Percentiles rank a stretch among this genome's conserved stretches.
Evolutionary conservation across 306 rosid species (phyloP).

Genomic region (Abrus precatorius): DNA sequence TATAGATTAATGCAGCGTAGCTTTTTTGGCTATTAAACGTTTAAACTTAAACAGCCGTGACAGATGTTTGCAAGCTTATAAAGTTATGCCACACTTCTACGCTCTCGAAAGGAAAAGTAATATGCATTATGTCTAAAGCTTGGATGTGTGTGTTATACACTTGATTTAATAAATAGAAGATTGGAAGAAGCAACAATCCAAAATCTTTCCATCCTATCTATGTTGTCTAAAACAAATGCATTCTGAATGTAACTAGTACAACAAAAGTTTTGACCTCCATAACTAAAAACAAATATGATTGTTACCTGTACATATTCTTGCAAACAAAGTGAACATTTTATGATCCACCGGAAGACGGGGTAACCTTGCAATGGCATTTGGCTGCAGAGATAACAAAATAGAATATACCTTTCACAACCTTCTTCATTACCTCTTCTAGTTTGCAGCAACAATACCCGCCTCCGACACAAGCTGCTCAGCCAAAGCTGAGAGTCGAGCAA

Average conservation of each 20-base stretch:
- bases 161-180: background rate
- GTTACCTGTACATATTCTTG: constrained; percentile 36
- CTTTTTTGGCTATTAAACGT: background rate
- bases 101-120: background rate
- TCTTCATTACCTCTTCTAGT: constrained; percentile 48
- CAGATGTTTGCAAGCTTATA: background rate
- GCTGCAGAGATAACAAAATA: constrained; percentile 8
- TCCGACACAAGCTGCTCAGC: constrained; percentile 77
- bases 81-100: constrained; percentile 14
- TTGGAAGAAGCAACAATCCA: background rate
- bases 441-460: constrained; percentile 65
- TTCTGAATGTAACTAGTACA: constrained; percentile 34
- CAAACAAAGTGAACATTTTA: constrained; percentile 34
- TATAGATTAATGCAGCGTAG: background rate
- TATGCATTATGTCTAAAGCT: too few relatives aligned
- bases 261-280: constrained; percentile 41
- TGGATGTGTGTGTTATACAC: background rate
- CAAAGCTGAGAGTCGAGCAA: constrained; percentile 72
- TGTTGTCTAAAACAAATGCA: constrained; percentile 17
- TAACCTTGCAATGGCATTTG: constrained; percentile 30
- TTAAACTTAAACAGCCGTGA: background rate
- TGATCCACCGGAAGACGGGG: constrained; percentile 20
- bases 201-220: constrained; percentile 35
- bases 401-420: background rate
- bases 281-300: constrained; percentile 8